Evolutionary conservation across 192 early-diverging fungal genomes (phyloP), one percentile per base, ranked within the genome.

Genomic region (Coemansia nantahalensis): DNA sequence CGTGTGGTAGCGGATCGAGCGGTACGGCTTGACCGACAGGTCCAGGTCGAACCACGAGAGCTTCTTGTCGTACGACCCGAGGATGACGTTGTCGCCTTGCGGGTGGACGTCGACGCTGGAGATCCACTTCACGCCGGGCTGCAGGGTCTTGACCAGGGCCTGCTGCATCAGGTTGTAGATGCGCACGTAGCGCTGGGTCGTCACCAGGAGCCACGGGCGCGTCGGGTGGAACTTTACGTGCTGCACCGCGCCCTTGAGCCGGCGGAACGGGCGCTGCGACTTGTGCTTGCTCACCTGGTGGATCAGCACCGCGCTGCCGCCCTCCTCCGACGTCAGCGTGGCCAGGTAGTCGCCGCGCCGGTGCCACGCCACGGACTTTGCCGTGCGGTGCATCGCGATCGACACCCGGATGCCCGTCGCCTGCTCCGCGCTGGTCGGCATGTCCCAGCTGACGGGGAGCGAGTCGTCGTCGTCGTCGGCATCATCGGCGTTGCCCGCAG

Each of bases 41-140:
- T 99, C 97, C 64, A 95, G 75, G 69, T 99, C 97, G 56, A 96
- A 99, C 97, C 97, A 99, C 51, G 87, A 86, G 23, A 97, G 80
- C 43, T 88, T 87, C 66, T 91, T 93, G 57, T 99, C 97, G 56
- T 93, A 99, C 16, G 86, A 91, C 32, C 97, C 97, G 48, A 96
- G 83, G 45, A 99, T 88, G 44, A 99, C 68, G 75, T 99, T 93
- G 60, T 99, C 95, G 45, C 94, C 96, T 53, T 78, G 81, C 24
- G 97, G 93, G 65, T 99, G 97, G 37, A 97, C 65, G 62, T 94
- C 93, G 57, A 99, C 72, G 58, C 84, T 87, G 15, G 97, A 97
- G 39, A 99, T 93, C 97, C 94, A 97, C 68, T 92, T 90, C 49
- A 86, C 86, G 16, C 88, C 86, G 1, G 94, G 80, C 51, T 80